A percentile compares a stretch with the other conserved stretches of the same genome.
phyloP scores from a whole-genome alignment of 208 protist species.

The Trypanosoma scelopori region DNA sequence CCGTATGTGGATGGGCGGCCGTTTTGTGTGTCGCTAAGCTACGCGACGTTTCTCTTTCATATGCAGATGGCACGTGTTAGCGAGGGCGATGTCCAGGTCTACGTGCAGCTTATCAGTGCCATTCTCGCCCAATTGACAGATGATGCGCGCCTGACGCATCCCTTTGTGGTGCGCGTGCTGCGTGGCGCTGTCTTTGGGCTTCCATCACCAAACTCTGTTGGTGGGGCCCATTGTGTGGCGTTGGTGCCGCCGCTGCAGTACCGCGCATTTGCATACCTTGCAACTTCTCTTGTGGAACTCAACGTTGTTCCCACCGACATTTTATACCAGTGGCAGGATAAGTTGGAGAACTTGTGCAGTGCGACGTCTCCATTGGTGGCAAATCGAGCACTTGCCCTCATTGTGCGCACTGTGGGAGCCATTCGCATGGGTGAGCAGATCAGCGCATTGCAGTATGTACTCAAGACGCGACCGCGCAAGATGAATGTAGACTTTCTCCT shows the following conservation, averaged over 20 bases:
- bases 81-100: constrained; percentile 76
- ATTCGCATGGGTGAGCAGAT: constrained; percentile 82
- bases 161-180: constrained; percentile 83
- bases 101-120: constrained; percentile 76
- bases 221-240: constrained; percentile 78
- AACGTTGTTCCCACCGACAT: constrained; percentile 66
- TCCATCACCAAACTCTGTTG: constrained; percentile 68
- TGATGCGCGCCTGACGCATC: constrained; percentile 60
- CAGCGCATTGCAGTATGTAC: constrained; percentile 73
- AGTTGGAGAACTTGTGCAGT: constrained; percentile 67
- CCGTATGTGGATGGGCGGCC: constrained; percentile 75
- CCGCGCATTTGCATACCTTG: constrained; percentile 72
- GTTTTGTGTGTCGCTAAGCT: constrained; percentile 89
- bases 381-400: constrained; percentile 75
- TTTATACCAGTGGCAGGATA: constrained; percentile 85
- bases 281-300: constrained; percentile 54
- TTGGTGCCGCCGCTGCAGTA: constrained; percentile 82
- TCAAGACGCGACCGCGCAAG: constrained; percentile 66
- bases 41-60: constrained; percentile 89
- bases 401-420: constrained; percentile 69
- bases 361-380: constrained; percentile 72
- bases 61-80: constrained; percentile 89
- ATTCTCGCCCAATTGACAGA: constrained; percentile 70
- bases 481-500: constrained; percentile 90
- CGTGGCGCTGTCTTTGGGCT: constrained; percentile 87